Percentiles rank a stretch among this genome's conserved stretches.
phyloP scores from a whole-genome alignment of 2,329 filamentous ascomycete species.

The Alternaria infectoria region DNA sequence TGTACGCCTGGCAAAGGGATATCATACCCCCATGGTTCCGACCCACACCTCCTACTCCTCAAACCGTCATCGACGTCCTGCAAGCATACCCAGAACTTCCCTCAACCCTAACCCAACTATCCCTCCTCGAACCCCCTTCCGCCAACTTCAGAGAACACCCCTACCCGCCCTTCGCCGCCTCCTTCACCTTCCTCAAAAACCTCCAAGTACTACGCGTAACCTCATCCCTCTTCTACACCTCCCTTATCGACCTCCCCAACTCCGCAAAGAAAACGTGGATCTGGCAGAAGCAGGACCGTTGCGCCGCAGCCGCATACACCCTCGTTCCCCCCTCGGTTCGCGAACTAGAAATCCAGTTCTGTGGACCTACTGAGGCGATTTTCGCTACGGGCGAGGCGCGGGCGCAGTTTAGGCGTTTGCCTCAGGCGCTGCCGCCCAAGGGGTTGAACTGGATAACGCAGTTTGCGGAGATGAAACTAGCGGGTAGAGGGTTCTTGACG shows the following conservation, averaged over 20 bases:
- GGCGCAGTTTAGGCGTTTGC: not conserved
- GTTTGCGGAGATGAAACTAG: not conserved
- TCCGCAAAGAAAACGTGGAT: not conserved
- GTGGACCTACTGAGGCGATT: not conserved
- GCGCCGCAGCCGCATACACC: not conserved
- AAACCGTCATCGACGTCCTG: not conserved
- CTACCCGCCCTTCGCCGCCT: not conserved
- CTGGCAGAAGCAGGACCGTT: not conserved
- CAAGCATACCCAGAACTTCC: not conserved
- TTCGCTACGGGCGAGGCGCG: not conserved
- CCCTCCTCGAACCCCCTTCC: not conserved
- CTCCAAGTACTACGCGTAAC: not conserved
- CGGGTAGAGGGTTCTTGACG: not conserved
- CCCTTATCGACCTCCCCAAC: not conserved
- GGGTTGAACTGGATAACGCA: not conserved
- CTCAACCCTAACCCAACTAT: not conserved
- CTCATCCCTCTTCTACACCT: not conserved
- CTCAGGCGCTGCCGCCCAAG: not conserved
- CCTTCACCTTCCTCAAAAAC: not conserved
- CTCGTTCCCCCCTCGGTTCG: not conserved
- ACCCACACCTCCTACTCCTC: not conserved
- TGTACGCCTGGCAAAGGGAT: not conserved
- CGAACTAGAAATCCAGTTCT: not conserved
- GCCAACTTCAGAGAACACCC: not conserved
- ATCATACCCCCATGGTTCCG: not conserved